Conservation (phyloP, 164 flowering plant species). For the Vitis rupestris region DNA sequence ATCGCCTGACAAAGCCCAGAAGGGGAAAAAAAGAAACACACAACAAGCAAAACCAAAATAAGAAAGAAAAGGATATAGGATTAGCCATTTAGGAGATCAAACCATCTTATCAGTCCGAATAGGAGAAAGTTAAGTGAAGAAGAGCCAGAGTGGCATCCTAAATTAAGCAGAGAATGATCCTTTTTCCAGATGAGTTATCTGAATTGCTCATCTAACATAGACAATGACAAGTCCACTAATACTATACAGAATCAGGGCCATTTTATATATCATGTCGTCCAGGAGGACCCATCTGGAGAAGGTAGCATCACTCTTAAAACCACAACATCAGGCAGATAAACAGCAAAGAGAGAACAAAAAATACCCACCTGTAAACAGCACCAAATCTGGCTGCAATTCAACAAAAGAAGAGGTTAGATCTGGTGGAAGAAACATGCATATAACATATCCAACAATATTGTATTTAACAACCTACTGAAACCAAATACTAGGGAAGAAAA, state of each 20-base stretch:
- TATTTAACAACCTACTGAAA: not conserved
- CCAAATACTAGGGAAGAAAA: not conserved
- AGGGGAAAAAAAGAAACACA: not conserved
- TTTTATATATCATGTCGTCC: too few relatives aligned
- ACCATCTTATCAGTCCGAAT: not conserved
- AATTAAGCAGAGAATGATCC: too few relatives aligned
- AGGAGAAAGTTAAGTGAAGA: not conserved
- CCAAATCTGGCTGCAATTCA: conserved; percentile 87
- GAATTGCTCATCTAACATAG: too few relatives aligned
- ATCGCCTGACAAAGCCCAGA: conserved; percentile 58
- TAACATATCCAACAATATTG: not conserved
- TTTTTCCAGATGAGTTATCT: too few relatives aligned
- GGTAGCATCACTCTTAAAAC: too few relatives aligned
- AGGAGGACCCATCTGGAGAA: too few relatives aligned
- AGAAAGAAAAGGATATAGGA: not conserved
- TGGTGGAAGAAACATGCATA: not conserved
- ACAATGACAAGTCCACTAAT: too few relatives aligned
- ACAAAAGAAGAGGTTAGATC: conserved; percentile 20
- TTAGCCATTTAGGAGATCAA: not conserved
- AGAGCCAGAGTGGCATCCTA: too few relatives aligned
- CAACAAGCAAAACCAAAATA: not conserved
- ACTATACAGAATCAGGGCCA: too few relatives aligned
- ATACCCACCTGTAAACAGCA: conserved; percentile 87
- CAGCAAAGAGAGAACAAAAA: conserved; percentile 12
- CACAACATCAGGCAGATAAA: conserved; percentile 10